Base-by-base conservation (phyloP, 2,329 filamentous ascomycete genomes). In the Phoma herbarum region DNA sequence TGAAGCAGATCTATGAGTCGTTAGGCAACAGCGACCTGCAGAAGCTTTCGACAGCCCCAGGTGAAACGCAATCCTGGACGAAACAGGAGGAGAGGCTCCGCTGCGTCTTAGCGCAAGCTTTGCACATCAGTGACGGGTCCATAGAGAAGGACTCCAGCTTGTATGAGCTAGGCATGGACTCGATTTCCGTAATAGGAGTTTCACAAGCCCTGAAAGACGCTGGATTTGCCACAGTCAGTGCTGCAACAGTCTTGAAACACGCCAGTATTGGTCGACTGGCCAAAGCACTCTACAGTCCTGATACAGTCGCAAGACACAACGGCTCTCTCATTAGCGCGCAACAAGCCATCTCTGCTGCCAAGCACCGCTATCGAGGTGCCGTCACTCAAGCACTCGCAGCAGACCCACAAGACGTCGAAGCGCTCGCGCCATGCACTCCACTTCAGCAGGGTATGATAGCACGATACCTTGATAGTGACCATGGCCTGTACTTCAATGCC, bases 371-470 rank as follows among this genome's bases (percentile, higher is more conserved):
- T 72, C 79, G 83, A 5, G 76, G 82, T 11, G 65, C 75, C 7
- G 82, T 85, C 7, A 85, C 85, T 18, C 79, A 80, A 7, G 76
- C 80, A 3, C 78, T 96, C 0, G 76, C 77, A 0, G 62, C 89
- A 1, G 67, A 79, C 0, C 74, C 80, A 1, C 70, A 77, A 6
- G 80, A 87, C 1, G 84, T 97, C 10, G 90, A 95, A 69, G 85
- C 86, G 57, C 85, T 97, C 50, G 87, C 87, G 0, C 93, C 93
- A 4, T 97, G 93, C 71, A 96, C 93, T 0, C 86, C 93, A 0
- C 79, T 97, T 1, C 93, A 97, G 70, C 87, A 94, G 72, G 93
- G 93, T 0, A 94, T 97, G 80, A 86, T 97, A 48, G 89, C 90
- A 6, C 85, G 88, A 47, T 88, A 88, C 23, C 73, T 90, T 35